Conservation (phyloP, 2,329 filamentous ascomycete species). For the Aspergillus brasiliensis region DNA sequence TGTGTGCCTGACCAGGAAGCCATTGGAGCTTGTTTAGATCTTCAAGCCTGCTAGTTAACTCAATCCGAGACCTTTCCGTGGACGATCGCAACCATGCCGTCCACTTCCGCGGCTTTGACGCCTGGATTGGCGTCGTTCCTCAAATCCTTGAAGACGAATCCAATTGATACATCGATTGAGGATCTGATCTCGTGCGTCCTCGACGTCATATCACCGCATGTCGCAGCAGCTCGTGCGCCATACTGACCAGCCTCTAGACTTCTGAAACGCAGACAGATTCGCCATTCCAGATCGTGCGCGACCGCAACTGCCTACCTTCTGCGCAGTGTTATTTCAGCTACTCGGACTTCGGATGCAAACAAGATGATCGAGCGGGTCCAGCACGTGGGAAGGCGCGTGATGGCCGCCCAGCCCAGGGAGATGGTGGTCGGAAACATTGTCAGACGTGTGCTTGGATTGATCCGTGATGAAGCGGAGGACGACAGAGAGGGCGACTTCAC, state of each 20-base stretch:
- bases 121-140: conserved; percentile 78
- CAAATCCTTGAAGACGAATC: conserved; percentile 72
- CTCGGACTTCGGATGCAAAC: conserved; percentile 74
- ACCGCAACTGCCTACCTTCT: conserved; percentile 89
- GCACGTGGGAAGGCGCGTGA: conserved; percentile 73
- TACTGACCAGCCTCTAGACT: conserved; percentile 57
- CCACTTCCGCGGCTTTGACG: conserved; percentile 60
- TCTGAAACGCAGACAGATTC: conserved; percentile 87
- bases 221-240: conserved; percentile 4
- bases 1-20: background rate
- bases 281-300: conserved; percentile 83
- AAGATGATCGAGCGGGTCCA: conserved; percentile 80
- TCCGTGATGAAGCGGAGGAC: conserved; percentile 87
- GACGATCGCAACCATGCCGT: conserved; percentile 54
- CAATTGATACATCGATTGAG: conserved; percentile 81
- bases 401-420: conserved; percentile 83
- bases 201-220: conserved; percentile 11
- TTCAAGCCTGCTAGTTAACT: background rate
- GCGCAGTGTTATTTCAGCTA: conserved; percentile 79
- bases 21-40: conserved; percentile 8
- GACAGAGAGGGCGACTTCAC: conserved; percentile 67
- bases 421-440: conserved; percentile 94
- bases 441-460: conserved; percentile 82
- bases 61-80: background rate
- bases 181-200: conserved; percentile 73